Evolutionary conservation across 495 filamentous ascomycete genomes (phyloP), one percentile per base, ranked within the genome.

Genomic region (Trichoderma reesei): DNA sequence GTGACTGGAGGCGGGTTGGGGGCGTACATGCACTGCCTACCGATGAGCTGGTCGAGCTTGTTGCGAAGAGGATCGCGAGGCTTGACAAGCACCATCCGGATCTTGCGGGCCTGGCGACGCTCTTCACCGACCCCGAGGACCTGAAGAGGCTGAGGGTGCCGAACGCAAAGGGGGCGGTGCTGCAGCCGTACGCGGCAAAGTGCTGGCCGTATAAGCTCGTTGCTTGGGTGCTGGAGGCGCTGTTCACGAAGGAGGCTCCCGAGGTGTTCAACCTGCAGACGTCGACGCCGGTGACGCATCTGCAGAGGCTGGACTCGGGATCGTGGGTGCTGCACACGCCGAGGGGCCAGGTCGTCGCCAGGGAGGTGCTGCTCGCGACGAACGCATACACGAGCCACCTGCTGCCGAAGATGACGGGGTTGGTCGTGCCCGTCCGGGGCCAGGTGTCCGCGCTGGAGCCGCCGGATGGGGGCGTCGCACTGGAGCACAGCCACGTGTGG

Each of bases 191-290:
- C 36, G 83, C 83, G 0, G 80, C 80, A 5, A 78, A 76, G 41
- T 56, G 85, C 1, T 95, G 89, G 90, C 91, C 91, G 0, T 95
- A 94, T 69, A 91, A 90, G 69, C 82, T 92, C 18, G 84, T 94
- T 8, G 78, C 85, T 0, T 83, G 80, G 60, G 72, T 91, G 0
- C 75, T 95, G 1, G 83, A 85, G 66, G 73, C 73, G 3, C 76
- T 90, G 0, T 72, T 88, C 0, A 70, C 66, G 1, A 3, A 63
- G 62, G 13, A 67, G 64, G 41, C 62, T 66, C 0, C 18, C 38
- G 33, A 62, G 18, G 65, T 56, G 33, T 83, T 96, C 64, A 88
- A 86, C 66, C 78, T 96, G 13, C 89, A 94, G 69, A 91, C 88
- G 9, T 82, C 84, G 46, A 91, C 89, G 1, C 82, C 88, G 1